These are phyloP conservation scores for Arctostaphylos glauca DNA, from an alignment of 148 eudicot species.

Conservation along the genomic window DNA sequence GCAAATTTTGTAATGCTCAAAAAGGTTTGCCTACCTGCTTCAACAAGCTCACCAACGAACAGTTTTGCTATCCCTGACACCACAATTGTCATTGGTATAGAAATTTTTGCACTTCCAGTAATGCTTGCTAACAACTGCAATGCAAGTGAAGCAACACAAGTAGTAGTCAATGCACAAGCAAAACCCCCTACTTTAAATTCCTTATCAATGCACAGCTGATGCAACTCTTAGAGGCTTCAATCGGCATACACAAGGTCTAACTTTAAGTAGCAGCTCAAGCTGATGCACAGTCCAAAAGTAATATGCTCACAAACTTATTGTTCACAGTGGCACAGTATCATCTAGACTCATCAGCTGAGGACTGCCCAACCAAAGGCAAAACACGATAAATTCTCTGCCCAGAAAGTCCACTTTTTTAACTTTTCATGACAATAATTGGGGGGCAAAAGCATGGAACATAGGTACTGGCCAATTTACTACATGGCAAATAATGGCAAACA, in stretches of 20 bases:
- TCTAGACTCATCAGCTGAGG: not conserved
- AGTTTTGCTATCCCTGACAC: constrained; percentile 95
- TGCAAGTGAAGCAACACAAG: constrained; percentile 9
- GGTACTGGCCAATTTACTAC: not conserved
- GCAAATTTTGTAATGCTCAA: not conserved
- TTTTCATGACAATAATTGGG: not conserved
- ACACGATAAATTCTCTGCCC: not conserved
- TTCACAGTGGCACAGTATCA: not conserved
- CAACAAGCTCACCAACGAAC: constrained; percentile 96
- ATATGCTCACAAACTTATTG: not conserved
- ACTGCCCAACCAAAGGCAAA: not conserved
- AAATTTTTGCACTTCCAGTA: constrained; percentile 86
- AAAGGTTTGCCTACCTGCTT: constrained; percentile 57
- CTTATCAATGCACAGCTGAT: not conserved
- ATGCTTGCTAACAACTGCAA: constrained; percentile 77
- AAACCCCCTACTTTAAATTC: not conserved
- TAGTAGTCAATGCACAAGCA: not conserved
- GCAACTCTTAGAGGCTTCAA: constrained; percentile 1
- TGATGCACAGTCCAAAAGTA: not conserved
- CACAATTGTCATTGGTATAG: constrained; percentile 86
- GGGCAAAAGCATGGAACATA: not conserved
- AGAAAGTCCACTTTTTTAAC: not conserved
- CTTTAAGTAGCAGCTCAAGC: not conserved
- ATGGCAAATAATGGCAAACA: not conserved
- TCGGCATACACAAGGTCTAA: not conserved